Evolutionary conservation across 108 stramenopile genomes (phyloP), one percentile per base, ranked within the genome.

Genomic region (Skeletonema marinoi): DNA sequence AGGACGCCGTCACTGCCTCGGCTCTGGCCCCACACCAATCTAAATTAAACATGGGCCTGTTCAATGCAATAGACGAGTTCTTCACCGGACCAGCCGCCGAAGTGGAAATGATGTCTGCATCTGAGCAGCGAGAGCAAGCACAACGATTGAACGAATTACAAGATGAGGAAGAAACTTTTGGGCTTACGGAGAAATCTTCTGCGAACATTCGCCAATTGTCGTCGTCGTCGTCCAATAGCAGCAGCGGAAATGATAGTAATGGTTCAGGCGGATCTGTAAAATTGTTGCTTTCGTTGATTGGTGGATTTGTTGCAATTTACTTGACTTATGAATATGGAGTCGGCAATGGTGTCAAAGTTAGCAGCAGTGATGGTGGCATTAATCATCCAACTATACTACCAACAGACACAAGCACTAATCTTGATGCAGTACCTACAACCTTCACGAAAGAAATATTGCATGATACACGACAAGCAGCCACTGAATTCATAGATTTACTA

Each of bases 401-500:
- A 25, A 10, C 9, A 4, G 54, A 16, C 54, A 56, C 54, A 56
- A 56, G 25, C 54, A 56, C 54, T 25, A 25, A 8, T 25, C 9
- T 29, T 25, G 54, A 56, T 29, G 54, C 6, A 10, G 8, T 29
- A 21, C 1, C 19, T 29, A 9, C 4, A 4, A 56, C 50, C 10
- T 73, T 80, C 19, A 72, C 71, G 16, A 64, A 54, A 56, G 42
- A 58, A 19, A 32, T 38, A 42, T 38, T 80, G 2, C 38, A 56
- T 16, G 58, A 65, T 1, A 80, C 79, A 42, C 65, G 78, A 2
- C 29, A 38, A 25, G 77, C 77, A 11, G 48, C 81, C 6, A 50
- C 59, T 17, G 60, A 82, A 42, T 38, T 85, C 32, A 74, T 82
- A 8, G 16, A 48, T 4, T 16, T 64, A 32, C 78, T 85, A 17